Conservation (phyloP, 768 basidiomycete species). For the Pisolithus microcarpus region DNA sequence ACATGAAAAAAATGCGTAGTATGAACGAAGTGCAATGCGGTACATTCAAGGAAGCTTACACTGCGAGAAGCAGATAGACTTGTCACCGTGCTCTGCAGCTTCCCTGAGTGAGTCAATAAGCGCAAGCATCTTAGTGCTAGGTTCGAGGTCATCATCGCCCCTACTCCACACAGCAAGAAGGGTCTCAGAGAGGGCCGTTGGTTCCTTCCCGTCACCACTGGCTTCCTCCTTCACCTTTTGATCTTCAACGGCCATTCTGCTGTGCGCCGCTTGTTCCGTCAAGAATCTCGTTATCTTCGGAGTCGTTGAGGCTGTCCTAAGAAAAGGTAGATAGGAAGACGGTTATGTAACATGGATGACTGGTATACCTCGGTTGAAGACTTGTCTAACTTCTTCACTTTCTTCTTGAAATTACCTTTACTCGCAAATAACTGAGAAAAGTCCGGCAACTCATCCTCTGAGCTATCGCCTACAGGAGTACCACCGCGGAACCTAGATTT, state of each 20-base stretch:
- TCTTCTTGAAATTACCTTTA: slow-evolving; percentile 23
- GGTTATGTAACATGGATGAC: background rate
- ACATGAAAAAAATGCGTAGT: background rate
- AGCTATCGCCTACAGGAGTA: slow-evolving; percentile 30
- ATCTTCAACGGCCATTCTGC: background rate
- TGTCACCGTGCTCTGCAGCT: slow-evolving; percentile 56
- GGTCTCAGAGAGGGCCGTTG: slow-evolving; percentile 32
- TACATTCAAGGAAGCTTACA: slow-evolving; percentile 33
- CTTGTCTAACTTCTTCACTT: slow-evolving; percentile 2
- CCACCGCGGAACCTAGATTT: slow-evolving; percentile 7
- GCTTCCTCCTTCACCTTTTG: slow-evolving; percentile 24
- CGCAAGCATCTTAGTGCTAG: slow-evolving; percentile 62
- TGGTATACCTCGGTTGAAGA: background rate
- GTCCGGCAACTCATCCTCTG: slow-evolving; percentile 51
- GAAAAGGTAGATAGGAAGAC: slow-evolving; percentile 11
- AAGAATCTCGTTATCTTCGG: slow-evolving; percentile 17
- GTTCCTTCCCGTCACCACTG: slow-evolving; percentile 20
- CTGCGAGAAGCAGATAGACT: slow-evolving; percentile 66
- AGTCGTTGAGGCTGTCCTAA: slow-evolving; percentile 17
- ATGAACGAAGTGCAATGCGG: background rate
- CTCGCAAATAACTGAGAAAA: slow-evolving; percentile 34
- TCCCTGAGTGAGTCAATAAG: slow-evolving; percentile 50
- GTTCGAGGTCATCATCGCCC: slow-evolving; percentile 55
- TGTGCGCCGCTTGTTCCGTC: too few relatives aligned
- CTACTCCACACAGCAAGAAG: slow-evolving; percentile 50